Conservation (phyloP, 2,329 filamentous ascomycete species). For the Thelonectria rubi region DNA sequence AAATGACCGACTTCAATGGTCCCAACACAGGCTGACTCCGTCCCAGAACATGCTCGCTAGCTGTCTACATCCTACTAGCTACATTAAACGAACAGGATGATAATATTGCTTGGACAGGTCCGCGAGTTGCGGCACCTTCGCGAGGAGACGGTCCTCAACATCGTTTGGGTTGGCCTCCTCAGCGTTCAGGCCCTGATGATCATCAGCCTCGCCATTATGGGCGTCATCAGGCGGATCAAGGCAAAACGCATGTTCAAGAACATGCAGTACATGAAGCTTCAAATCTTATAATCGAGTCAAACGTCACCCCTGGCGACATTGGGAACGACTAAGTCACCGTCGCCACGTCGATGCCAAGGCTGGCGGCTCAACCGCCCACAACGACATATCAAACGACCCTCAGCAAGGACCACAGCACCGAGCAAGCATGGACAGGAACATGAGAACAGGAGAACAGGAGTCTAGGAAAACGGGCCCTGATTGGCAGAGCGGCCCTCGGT, state of each 20-base stretch:
- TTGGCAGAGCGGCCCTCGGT: too few relatives aligned
- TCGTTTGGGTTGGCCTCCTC: slow-evolving; percentile 58
- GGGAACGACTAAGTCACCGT: not conserved
- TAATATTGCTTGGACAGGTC: slow-evolving; percentile 13
- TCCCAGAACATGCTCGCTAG: slow-evolving; percentile 36
- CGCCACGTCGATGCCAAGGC: not conserved
- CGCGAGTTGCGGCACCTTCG: slow-evolving; percentile 38
- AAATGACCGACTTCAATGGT: not conserved
- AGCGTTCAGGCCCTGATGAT: slow-evolving; percentile 57
- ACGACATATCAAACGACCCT: not conserved
- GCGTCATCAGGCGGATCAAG: slow-evolving; percentile 43
- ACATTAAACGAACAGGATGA: slow-evolving; percentile 25
- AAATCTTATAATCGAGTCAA: slow-evolving; percentile 5
- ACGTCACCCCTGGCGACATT: not conserved
- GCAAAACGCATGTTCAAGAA: slow-evolving; percentile 28
- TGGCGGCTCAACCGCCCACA: not conserved
- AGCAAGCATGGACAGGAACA: not conserved
- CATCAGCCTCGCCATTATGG: slow-evolving; percentile 48
- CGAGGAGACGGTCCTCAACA: slow-evolving; percentile 52
- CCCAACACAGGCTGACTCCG: slow-evolving; percentile 12
- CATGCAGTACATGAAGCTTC: slow-evolving; percentile 13
- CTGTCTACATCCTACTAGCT: slow-evolving; percentile 31
- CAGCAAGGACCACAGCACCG: not conserved
- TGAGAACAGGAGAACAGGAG: too few relatives aligned
- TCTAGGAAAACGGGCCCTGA: too few relatives aligned